phyloP scores from a whole-genome alignment of 148 eudicot species.

The Polygonum maritimum region DNA sequence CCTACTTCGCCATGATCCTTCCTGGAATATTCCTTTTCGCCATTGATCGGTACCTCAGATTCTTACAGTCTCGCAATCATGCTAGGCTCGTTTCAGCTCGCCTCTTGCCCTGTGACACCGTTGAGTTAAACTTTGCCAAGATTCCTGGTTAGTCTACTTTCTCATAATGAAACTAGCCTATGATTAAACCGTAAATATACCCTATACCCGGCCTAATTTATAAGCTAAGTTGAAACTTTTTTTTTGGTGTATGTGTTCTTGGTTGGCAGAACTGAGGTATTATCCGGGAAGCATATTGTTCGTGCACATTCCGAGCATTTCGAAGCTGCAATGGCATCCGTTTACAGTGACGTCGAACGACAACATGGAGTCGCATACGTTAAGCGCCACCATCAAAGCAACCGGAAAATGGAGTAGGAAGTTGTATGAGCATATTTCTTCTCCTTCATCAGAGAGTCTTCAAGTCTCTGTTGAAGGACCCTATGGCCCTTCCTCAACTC shows the following conservation, averaged over 20 bases:
- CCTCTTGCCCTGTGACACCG: constrained; percentile 37
- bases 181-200: not conserved
- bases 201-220: not conserved
- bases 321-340: constrained; percentile 84
- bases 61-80: constrained; percentile 36
- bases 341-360: constrained; percentile 55
- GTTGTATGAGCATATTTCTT: constrained; percentile 33
- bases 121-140: constrained; percentile 47
- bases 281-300: constrained; percentile 60
- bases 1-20: constrained; percentile 38
- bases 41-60: constrained; percentile 50
- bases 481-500: constrained; percentile 38
- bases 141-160: constrained; percentile 27
- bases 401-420: constrained; percentile 45
- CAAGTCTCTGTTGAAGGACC: constrained; percentile 48
- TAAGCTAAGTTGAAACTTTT: not conserved
- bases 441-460: constrained; percentile 28
- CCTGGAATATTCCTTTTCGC: constrained; percentile 53
- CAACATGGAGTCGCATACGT: constrained; percentile 43
- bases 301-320: constrained; percentile 52
- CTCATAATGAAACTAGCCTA: not conserved
- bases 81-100: constrained; percentile 37
- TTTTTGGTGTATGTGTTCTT: not conserved
- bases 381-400: constrained; percentile 43
- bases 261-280: constrained; percentile 34